Base-by-base conservation (phyloP, 805 yeast species). In the Pichia occidentalis region DNA sequence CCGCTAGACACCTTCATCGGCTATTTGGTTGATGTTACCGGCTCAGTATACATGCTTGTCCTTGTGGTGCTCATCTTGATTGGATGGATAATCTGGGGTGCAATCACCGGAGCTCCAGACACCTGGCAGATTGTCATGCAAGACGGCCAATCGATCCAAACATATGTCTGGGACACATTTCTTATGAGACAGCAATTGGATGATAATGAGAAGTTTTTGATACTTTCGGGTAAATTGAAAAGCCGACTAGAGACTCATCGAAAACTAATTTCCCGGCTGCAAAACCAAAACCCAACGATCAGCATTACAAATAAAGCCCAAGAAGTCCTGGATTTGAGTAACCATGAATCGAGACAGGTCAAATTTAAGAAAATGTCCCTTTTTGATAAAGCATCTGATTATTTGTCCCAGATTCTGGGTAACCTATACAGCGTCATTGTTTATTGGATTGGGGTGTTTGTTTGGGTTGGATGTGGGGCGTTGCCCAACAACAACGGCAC, bases 51-150 rank as follows among this genome's bases (percentile, higher is more conserved):
- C 16, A 40, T 54, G 31, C 59, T 63, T 32, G 29, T 48, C 18
- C 10, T 52, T 1, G 52, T 59, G 48, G 51, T 60, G 55, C 13
- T 42, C 2, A 44, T 59, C 16, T 19, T 50, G 14, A 29, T 39
- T 9, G 42, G 26, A 14, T 50, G 53, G 54, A 23, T 36, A 11
- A 17, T 39, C 48, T 24, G 48, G 53, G 40, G 67, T 30, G 44
- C 47, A 14, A 46, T 54, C 3, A 53, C 50, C 17, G 44, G 47
- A 14, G 65, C 55, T 2, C 59, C 65, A 4, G 50, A 51, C 34
- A 50, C 48, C 31, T 64, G 68, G 68, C 68, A 64, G 46, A 62
- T 64, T 26, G 59, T 59, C 3, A 63, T 64, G 64, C 65, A 64
- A 44, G 68, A 64, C 47, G 66, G 65, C 14, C 64, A 61, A 39